Conservation (phyloP, 805 yeast species). For the Lipomyces anomalus region DNA sequence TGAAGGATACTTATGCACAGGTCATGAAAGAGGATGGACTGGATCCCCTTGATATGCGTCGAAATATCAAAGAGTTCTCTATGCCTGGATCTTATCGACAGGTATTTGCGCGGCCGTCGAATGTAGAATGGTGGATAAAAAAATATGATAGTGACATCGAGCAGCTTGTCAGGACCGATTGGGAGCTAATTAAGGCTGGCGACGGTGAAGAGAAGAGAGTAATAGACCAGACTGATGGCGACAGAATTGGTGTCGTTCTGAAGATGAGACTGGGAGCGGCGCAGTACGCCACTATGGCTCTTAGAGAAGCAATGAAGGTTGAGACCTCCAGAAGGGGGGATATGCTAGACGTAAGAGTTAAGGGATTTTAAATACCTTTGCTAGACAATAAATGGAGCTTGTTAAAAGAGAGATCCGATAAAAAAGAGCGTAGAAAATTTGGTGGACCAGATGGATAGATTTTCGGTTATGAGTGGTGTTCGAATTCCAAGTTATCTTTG, state of each 20-base stretch:
- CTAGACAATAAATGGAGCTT: too few species aligned
- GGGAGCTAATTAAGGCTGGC: conserved; percentile 43
- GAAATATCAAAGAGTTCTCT: conserved; percentile 83
- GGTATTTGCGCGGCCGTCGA: conserved; percentile 59
- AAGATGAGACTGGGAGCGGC: conserved; percentile 76
- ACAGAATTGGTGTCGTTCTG: conserved; percentile 63
- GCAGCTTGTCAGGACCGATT: conserved; percentile 74
- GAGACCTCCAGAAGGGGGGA: conserved; percentile 25
- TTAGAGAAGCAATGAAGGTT: conserved; percentile 35
- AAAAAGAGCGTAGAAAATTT: too few species aligned
- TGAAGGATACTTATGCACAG: conserved; percentile 46
- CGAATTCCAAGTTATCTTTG: too few species aligned
- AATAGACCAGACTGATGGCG: conserved; percentile 32
- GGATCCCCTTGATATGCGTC: conserved; percentile 78
- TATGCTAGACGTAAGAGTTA: conserved; percentile 13
- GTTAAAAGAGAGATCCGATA: too few species aligned
- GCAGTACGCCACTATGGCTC: conserved; percentile 95
- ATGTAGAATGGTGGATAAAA: conserved; percentile 56
- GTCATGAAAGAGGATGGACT: conserved; percentile 73
- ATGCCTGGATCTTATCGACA: conserved; percentile 84
- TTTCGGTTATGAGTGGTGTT: too few species aligned
- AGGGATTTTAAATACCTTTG: too few species aligned
- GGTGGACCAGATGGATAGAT: too few species aligned
- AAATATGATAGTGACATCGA: conserved; percentile 60
- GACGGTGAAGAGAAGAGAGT: conserved; percentile 29